These are phyloP conservation scores for Aspergillus leporis DNA, from an alignment of 495 filamentous ascomycete genomes.

Conservation along the genomic window DNA sequence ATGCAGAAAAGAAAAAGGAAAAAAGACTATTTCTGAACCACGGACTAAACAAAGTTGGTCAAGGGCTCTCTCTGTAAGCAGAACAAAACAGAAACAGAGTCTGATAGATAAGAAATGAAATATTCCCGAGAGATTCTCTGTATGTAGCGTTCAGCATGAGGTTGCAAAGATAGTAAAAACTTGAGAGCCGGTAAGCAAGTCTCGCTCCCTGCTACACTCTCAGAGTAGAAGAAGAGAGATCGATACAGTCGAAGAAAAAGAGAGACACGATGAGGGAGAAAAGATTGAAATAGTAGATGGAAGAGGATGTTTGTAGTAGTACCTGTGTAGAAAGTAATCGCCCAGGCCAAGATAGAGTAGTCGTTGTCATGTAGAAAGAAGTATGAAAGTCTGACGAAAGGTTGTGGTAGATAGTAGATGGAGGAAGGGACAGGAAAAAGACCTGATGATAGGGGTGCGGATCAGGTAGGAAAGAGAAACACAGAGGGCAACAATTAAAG, in stretches of 20 bases:
- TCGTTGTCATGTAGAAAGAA: slow-evolving; percentile 15
- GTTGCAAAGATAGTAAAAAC: neutral
- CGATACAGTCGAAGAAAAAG: neutral
- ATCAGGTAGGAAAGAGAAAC: slow-evolving; percentile 10
- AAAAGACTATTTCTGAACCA: slow-evolving; percentile 2
- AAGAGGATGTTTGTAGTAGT: slow-evolving; percentile 6
- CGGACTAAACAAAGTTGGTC: neutral
- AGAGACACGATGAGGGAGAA: slow-evolving; percentile 9
- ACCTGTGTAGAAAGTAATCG: neutral
- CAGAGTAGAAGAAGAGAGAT: neutral
- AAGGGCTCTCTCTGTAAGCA: neutral
- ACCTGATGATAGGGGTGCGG: slow-evolving; percentile 4
- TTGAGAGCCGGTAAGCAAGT: slow-evolving; percentile 6
- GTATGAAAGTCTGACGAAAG: slow-evolving; percentile 24
- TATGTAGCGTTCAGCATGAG: neutral
- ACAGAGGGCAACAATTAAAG: slow-evolving; percentile 13
- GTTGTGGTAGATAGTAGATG: neutral
- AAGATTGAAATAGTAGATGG: slow-evolving; percentile 2
- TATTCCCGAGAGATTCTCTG: neutral
- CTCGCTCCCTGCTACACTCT: neutral
- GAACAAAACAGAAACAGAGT: neutral
- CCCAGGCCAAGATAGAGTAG: neutral
- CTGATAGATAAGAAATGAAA: neutral
- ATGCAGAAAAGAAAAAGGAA: slow-evolving; percentile 9
- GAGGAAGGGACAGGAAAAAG: slow-evolving; percentile 7